Conservation (phyloP, 345 rosid genomes). For the Iberis pinnata region DNA sequence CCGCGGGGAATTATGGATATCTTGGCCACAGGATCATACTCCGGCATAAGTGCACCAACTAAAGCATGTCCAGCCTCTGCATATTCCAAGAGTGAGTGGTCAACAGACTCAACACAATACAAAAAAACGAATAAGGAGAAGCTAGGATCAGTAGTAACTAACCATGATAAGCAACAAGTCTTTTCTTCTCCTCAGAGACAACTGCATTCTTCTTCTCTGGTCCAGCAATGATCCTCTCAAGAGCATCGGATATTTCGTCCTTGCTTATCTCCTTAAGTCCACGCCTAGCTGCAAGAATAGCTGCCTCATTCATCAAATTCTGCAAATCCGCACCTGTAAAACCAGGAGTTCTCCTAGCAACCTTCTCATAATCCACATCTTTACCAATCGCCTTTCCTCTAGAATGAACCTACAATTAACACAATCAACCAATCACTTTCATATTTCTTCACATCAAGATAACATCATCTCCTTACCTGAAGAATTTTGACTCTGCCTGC, state of each 20-base stretch:
- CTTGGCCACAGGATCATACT: conserved; percentile 94
- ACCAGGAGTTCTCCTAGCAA: conserved; percentile 91
- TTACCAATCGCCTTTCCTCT: conserved; percentile 95
- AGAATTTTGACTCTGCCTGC: conserved; percentile 90
- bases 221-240: conserved; percentile 96
- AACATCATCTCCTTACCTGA: conserved; percentile 69
- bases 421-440: no score
- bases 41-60: conserved; percentile 96
- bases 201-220: conserved; percentile 99
- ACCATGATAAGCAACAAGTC: conserved; percentile 93
- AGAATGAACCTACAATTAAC: conserved; percentile 66
- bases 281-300: conserved; percentile 94
- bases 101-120: no score
- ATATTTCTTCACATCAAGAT: no score
- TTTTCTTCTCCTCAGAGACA: conserved; percentile 88
- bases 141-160: no score
- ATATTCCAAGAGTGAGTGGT: no score
- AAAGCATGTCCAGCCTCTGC: conserved; percentile 97
- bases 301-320: conserved; percentile 96
- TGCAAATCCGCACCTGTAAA: conserved; percentile 95
- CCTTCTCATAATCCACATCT: conserved; percentile 93
- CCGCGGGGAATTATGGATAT: conserved; percentile 96
- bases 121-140: no score
- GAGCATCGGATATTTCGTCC: conserved; percentile 94
- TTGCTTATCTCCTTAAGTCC: conserved; percentile 97